phyloP scores from a whole-genome alignment of 352 stramenopile species.

The Pythium aquatile region DNA sequence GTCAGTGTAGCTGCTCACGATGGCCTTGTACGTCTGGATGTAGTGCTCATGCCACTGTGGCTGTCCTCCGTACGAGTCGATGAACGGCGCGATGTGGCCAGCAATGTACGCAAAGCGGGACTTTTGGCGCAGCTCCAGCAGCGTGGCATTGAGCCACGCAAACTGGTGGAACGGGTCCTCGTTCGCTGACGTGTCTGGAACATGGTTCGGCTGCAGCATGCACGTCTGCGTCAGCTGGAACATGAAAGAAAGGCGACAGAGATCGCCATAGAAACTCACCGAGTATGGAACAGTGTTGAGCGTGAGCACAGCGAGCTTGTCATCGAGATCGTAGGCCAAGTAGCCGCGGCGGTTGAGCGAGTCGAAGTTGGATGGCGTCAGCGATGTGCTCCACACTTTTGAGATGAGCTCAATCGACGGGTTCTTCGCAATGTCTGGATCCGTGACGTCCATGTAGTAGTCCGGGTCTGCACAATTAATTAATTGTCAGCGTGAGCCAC shows the following conservation, averaged over 20 bases:
- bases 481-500: background rate
- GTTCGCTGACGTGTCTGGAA: conserved; percentile 58
- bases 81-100: conserved; percentile 89
- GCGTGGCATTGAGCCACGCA: conserved; percentile 77
- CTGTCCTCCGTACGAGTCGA: conserved; percentile 81
- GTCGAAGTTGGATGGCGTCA: conserved; percentile 53
- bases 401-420: conserved; percentile 59
- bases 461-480: conserved; percentile 40
- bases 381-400: conserved; percentile 43
- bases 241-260: background rate
- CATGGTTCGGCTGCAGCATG: conserved; percentile 54
- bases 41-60: conserved; percentile 88
- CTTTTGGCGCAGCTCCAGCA: conserved; percentile 42
- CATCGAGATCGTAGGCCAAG: conserved; percentile 59
- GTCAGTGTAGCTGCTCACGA: conserved; percentile 56
- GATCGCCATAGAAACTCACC: conserved; percentile 29
- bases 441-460: conserved; percentile 78
- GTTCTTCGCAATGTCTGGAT: conserved; percentile 48
- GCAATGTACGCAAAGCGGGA: conserved; percentile 80
- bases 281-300: conserved; percentile 85
- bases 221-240: background rate
- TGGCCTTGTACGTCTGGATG: conserved; percentile 74
- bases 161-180: conserved; percentile 91
- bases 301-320: conserved; percentile 63
- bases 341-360: conserved; percentile 60